Conservation (phyloP, 2,329 filamentous ascomycete genomes). For the Septoria linicola region DNA sequence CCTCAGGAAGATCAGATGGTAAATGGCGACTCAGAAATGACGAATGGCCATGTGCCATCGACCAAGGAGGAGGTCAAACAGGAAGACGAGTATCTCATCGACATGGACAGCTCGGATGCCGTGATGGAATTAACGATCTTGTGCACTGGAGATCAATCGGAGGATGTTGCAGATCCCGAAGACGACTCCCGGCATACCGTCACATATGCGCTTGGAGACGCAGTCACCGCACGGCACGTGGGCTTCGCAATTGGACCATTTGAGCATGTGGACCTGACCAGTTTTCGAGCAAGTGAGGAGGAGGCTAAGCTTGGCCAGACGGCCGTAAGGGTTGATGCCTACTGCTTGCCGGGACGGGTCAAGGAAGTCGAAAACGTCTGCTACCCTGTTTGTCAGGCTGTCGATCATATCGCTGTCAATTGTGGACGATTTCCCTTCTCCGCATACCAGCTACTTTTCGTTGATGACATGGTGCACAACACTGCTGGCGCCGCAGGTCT, state of each 20-base stretch:
- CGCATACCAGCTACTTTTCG: constrained; percentile 89
- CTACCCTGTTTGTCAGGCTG: constrained; percentile 75
- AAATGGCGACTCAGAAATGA: constrained; percentile 40
- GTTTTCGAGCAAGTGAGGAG: constrained; percentile 85
- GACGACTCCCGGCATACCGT: constrained; percentile 84
- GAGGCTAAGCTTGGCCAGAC: constrained; percentile 87
- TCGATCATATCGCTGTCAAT: constrained; percentile 86
- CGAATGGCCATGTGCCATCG: constrained; percentile 35
- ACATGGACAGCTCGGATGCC: constrained; percentile 73
- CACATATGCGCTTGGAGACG: constrained; percentile 73
- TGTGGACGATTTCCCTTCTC: constrained; percentile 90
- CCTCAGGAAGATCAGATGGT: constrained; percentile 43
- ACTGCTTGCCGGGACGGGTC: constrained; percentile 79
- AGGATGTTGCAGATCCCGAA: constrained; percentile 72
- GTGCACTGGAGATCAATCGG: constrained; percentile 83
- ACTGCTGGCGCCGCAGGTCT: constrained; percentile 77
- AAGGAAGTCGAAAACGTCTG: constrained; percentile 86
- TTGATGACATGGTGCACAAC: constrained; percentile 81
- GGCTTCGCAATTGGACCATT: constrained; percentile 94
- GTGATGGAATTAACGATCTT: constrained; percentile 84
- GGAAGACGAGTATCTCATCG: constrained; percentile 41
- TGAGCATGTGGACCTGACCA: constrained; percentile 78
- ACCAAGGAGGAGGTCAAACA: constrained; percentile 28
- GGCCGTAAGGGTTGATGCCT: constrained; percentile 84
- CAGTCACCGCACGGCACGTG: constrained; percentile 81